Percentiles rank a stretch among this genome's conserved stretches.
phyloP scores from a whole-genome alignment of 805 yeast species.

The Starmerella sp. region DNA sequence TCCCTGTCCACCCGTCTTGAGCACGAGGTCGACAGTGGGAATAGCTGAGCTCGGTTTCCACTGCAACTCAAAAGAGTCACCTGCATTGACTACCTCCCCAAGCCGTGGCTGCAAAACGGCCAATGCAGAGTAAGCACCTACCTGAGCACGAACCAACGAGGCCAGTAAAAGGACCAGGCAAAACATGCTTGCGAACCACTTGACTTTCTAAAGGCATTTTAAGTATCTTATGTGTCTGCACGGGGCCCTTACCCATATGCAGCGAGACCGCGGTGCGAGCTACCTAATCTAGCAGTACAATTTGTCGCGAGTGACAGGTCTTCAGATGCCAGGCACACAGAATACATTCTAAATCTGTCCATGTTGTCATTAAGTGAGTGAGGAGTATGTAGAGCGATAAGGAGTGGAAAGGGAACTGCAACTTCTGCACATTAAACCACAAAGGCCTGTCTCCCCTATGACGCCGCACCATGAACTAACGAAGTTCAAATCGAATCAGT shows the following conservation, averaged over 20 bases:
- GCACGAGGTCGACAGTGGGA: slow-evolving; percentile 23
- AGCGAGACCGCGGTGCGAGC: not conserved
- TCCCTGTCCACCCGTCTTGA: slow-evolving; percentile 22
- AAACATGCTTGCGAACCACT: not conserved
- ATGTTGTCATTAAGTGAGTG: too few relatives aligned
- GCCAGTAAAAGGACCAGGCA: not conserved
- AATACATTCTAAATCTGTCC: too few relatives aligned
- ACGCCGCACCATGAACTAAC: too few relatives aligned
- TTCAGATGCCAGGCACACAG: not conserved
- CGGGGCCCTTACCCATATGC: not conserved
- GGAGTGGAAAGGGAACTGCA: too few relatives aligned
- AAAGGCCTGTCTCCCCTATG: too few relatives aligned
- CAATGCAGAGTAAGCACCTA: not conserved
- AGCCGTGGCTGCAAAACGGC: slow-evolving; percentile 23
- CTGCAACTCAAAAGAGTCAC: slow-evolving; percentile 18
- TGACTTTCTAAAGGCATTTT: not conserved
- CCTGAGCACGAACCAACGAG: not conserved
- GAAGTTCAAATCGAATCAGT: not conserved
- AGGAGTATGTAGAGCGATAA: too few relatives aligned
- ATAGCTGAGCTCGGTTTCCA: slow-evolving; percentile 24
- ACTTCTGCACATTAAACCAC: too few relatives aligned
- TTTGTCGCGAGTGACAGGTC: not conserved
- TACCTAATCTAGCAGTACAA: not conserved
- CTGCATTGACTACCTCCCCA: slow-evolving; percentile 24
- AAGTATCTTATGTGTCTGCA: not conserved